Conservation (phyloP, 495 filamentous ascomycete genomes). For the Daldinia vernicosa region DNA sequence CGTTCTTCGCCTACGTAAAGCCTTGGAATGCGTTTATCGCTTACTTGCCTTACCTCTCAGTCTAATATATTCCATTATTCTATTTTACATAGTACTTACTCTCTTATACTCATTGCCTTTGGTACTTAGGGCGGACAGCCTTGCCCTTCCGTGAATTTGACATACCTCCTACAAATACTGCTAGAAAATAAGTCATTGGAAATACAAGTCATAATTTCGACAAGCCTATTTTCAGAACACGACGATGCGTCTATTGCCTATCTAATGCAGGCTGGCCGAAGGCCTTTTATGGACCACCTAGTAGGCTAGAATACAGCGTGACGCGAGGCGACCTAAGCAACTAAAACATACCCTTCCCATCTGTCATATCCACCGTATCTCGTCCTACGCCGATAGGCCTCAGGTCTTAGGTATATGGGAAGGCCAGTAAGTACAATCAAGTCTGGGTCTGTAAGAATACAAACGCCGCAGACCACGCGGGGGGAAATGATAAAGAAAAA, state of each 20-base stretch:
- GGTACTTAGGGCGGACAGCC: background rate
- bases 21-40: background rate
- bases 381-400: background rate
- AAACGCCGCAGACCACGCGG: background rate
- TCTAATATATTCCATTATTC: background rate
- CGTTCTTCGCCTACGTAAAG: background rate
- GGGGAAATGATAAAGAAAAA: background rate
- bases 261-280: background rate
- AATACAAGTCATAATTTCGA: background rate
- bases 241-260: conserved; percentile 3
- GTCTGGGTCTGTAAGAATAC: conserved; percentile 1
- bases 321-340: background rate
- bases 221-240: background rate
- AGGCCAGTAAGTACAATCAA: background rate
- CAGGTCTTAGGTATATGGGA: background rate
- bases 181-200: background rate
- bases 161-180: background rate
- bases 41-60: background rate
- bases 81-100: no score
- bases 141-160: background rate
- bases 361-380: background rate
- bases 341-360: background rate
- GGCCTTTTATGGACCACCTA: background rate
- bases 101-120: background rate
- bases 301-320: background rate